Evolutionary conservation across 768 basidiomycete species (phyloP), one percentile per base, ranked within the genome.

Genomic region (Lenzites betulinus): DNA sequence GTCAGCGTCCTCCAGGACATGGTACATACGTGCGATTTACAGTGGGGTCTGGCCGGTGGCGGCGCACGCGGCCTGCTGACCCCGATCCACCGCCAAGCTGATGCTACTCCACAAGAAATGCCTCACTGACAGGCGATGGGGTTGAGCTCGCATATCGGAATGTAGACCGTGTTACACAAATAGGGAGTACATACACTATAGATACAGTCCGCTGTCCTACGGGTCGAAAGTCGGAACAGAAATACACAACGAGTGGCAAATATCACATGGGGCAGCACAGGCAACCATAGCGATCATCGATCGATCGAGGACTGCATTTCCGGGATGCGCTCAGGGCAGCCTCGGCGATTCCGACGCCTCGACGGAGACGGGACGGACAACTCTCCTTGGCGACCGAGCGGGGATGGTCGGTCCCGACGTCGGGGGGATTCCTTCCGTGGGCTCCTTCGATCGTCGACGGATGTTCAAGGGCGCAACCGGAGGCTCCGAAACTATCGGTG

Each of bases 381-480:
- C 56, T 46, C 62, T 47, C 41, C 44, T 50, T 18, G 62, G 53
- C 22, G 62, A 63, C 48, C 62, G 51, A 7, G 48, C 58, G 16
- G 62, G 62, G 20, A 63, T 16, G 15, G 46, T 33, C 39, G 53
- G 41, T 36, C 36, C 30, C 51, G 62, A 36, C 42, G 48, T 20
- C 35, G 39, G 16, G 13, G 11, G 7, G 16, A n/a, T n/a, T 6
- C 44, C 46, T 39, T 38, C 54, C 13, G 9, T 44, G 20, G 39
- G 2, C 16, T 51, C 48, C 23, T 46, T 20, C 22, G 41, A 47
- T 7, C 22, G 36, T 22, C 46, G 51, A 28, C 39, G 53, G 15
- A 59, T 35, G 26, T 54, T 51, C 22, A 63, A 39, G 3, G 62
- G 62, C 18, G 51, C 39, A 26, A 63, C 38, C 15, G 48, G 23